Base-by-base conservation (phyloP, 306 rosid genomes). In the Glycine tomentella region DNA sequence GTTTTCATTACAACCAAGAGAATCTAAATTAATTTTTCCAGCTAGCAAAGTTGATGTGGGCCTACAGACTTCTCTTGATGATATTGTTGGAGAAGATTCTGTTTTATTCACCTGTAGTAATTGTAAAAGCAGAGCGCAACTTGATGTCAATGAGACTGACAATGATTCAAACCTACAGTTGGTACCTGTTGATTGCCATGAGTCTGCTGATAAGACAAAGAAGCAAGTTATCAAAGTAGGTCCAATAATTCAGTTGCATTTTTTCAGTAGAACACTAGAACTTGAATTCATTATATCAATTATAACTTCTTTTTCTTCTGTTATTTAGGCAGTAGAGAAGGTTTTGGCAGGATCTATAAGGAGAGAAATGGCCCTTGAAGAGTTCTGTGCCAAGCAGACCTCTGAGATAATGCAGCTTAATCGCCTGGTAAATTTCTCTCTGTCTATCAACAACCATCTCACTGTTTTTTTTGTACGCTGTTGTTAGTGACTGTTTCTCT, bases 301-400 rank as follows among this genome's bases (percentile, higher is more conserved):
- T 31, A 81, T 38, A 62, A 77, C 70, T 64, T 57, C 53, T 42
- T 84, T 56, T 20, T 46, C 50, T 57, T 76, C 40, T 50, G 42
- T 56, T 51, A 42, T 83, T 46, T 84, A 96, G 99, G 97, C 91
- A 34, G 94, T 89, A 58, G 93, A 93, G 84, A 93, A 96, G 90
- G 97, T 93, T 82, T 90, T 96, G 87, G 98, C 98, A 7, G 99
- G 91, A 69, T 91, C 99, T 64, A 90, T 93, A 76, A 90, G 99
- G 88, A 90, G 99, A 90, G 99, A 96, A 86, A 90, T 96, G 99
- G 99, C 97, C 45, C 90, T 96, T 72, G 98, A 92, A 85, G 97
- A 93, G 65, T 76, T 90, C 81, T 93, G 97, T 91, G 87, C 93
- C 85, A 96, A 87, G 87, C 94, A 92, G 86, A 87, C 79, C 82